Percentiles rank a stretch among this genome's conserved stretches.
These are phyloP conservation scores for Tulasnella sp. DNA, from an alignment of 768 basidiomycete genomes.

Conservation along the genomic window DNA sequence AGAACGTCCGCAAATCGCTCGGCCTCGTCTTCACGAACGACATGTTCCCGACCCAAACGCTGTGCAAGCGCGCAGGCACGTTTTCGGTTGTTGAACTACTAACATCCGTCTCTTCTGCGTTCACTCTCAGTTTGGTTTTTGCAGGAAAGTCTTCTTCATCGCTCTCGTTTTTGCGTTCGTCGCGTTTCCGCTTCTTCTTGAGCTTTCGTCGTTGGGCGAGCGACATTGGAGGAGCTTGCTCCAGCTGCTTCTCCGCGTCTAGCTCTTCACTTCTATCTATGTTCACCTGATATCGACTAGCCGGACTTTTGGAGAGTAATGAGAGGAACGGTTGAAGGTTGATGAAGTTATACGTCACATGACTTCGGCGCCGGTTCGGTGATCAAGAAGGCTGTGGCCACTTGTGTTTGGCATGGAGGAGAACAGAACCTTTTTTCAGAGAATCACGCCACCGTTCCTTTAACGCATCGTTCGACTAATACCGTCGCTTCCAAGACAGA, in stretches of 20 bases:
- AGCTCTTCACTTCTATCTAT: slow-evolving; percentile 31
- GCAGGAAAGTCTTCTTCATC: not conserved
- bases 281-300: too few relatives aligned
- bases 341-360: too few relatives aligned
- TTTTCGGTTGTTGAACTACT: not conserved
- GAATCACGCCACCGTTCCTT: too few relatives aligned
- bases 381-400: too few relatives aligned
- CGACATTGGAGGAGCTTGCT: slow-evolving; percentile 53
- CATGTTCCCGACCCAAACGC: slow-evolving; percentile 94
- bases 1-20: slow-evolving; percentile 66
- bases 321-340: too few relatives aligned
- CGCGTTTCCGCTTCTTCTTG: slow-evolving; percentile 27
- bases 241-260: slow-evolving; percentile 33
- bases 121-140: slow-evolving; percentile 50
- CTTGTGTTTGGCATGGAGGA: too few relatives aligned
- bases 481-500: too few relatives aligned
- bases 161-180: not conserved
- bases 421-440: too few relatives aligned
- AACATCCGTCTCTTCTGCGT: slow-evolving; percentile 20
- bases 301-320: too few relatives aligned
- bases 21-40: slow-evolving; percentile 84
- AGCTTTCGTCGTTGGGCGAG: slow-evolving; percentile 62
- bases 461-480: too few relatives aligned
- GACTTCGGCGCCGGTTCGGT: too few relatives aligned
- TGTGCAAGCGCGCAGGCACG: slow-evolving; percentile 54